phyloP scores from a whole-genome alignment of 306 rosid genomes.

The Prinsepia uniflora region DNA sequence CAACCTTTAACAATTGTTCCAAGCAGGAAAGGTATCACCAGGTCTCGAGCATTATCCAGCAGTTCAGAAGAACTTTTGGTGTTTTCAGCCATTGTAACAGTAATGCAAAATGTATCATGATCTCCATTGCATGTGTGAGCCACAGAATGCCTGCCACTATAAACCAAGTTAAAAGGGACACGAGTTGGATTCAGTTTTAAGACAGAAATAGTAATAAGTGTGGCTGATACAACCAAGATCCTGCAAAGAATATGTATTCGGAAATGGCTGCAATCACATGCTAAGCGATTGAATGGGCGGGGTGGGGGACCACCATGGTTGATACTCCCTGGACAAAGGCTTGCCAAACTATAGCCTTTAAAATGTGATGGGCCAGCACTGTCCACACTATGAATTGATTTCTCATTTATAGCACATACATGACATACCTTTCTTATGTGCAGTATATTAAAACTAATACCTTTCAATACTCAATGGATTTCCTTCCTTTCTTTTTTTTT shows the following conservation, averaged over 20 bases:
- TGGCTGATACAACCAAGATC: background rate
- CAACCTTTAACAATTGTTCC: slow-evolving; percentile 68
- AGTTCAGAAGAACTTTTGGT: slow-evolving; percentile 34
- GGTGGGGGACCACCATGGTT: too few relatives aligned
- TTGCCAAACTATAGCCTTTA: too few relatives aligned
- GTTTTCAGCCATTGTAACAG: slow-evolving; percentile 46
- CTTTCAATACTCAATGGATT: too few relatives aligned
- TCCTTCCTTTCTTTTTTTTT: too few relatives aligned
- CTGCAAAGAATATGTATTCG: background rate
- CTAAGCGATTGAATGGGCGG: too few relatives aligned
- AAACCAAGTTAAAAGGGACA: slow-evolving; percentile 33
- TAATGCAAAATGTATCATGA: slow-evolving; percentile 47
- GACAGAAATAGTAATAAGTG: background rate
- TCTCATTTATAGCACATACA: too few relatives aligned
- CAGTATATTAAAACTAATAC: too few relatives aligned
- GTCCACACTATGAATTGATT: background rate
- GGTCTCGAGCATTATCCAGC: slow-evolving; percentile 50
- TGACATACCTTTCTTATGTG: too few relatives aligned
- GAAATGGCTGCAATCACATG: too few relatives aligned
- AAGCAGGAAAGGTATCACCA: slow-evolving; percentile 66
- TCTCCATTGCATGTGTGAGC: slow-evolving; percentile 28
- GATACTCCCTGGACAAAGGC: too few relatives aligned
- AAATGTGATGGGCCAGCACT: background rate
- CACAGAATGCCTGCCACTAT: slow-evolving; percentile 51
- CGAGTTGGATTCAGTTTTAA: slow-evolving; percentile 3